Conservation (phyloP, 306 rosid species). For the Quercus gilva region DNA sequence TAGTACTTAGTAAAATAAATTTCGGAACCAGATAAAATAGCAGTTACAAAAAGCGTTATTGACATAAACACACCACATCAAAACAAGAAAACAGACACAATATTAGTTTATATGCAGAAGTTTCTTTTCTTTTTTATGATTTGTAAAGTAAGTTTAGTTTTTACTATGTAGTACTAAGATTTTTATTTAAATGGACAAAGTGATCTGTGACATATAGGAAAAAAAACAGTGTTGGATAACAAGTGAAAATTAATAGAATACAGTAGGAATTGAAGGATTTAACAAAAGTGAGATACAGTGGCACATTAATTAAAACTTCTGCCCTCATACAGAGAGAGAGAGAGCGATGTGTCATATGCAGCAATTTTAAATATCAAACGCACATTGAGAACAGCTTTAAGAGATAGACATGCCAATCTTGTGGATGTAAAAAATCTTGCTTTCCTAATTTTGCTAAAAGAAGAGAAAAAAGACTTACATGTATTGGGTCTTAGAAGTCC, state of each 20-base stretch:
- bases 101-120: not conserved
- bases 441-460: not conserved
- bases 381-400: not conserved
- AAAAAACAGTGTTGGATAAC: not conserved
- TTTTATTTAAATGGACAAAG: not conserved
- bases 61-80: not conserved
- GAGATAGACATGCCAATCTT: not conserved
- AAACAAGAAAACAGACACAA: not conserved
- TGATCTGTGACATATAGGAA: not conserved
- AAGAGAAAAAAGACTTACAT: conserved; percentile 33
- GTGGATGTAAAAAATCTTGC: not conserved
- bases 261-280: not conserved
- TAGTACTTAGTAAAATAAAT: no score
- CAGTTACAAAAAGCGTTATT: not conserved
- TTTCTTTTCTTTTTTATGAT: not conserved
- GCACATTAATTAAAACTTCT: not conserved
- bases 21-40: not conserved
- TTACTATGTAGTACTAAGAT: not conserved
- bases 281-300: not conserved
- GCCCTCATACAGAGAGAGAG: not conserved
- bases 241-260: not conserved
- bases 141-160: not conserved
- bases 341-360: not conserved
- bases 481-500: conserved; percentile 67
- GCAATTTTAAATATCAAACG: not conserved